A percentile compares a stretch with the other conserved stretches of the same genome.
Conservation (phyloP, 1,284 basidiomycete species). For the Pisolithus thermaeus region DNA sequence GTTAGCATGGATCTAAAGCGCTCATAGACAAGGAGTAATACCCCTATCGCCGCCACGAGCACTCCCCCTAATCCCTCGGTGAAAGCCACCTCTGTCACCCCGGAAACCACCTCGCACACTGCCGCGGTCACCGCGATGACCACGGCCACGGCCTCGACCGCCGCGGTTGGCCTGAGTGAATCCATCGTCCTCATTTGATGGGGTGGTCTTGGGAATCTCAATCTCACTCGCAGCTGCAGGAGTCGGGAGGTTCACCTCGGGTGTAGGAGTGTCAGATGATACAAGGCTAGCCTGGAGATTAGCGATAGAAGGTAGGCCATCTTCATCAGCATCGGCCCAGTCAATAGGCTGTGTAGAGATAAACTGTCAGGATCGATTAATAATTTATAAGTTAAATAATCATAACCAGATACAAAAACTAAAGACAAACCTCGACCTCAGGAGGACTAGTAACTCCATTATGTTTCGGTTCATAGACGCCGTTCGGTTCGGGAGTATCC, state of each 20-base stretch:
- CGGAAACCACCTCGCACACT: conserved; percentile 33
- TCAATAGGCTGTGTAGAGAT: conserved; percentile 35
- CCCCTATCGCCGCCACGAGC: conserved; percentile 40
- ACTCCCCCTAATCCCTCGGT: conserved; percentile 35
- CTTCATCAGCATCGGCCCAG: conserved; percentile 52
- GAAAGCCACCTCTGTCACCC: conserved; percentile 30
- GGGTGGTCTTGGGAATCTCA: conserved; percentile 21
- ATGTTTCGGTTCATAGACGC: conserved; percentile 22
- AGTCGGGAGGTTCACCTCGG: conserved; percentile 34
- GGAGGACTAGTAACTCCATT: conserved; percentile 26
- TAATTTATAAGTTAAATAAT: background rate
- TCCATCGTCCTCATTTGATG: conserved; percentile 51
- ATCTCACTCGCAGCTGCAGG: conserved; percentile 25
- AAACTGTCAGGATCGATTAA: conserved; percentile 12
- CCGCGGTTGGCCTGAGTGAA: conserved; percentile 45
- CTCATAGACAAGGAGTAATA: conserved; percentile 20
- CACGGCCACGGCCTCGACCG: conserved; percentile 39
- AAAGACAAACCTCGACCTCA: conserved; percentile 13
- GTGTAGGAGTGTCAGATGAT: conserved; percentile 49
- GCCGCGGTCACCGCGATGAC: conserved; percentile 34
- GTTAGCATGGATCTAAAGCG: background rate
- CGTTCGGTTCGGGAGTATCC: conserved; percentile 21
- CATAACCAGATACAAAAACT: background rate
- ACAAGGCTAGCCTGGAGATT: conserved; percentile 48
- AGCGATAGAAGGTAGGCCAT: conserved; percentile 52